A percentile compares a stretch with the other conserved stretches of the same genome.
phyloP scores from a whole-genome alignment of 2,329 filamentous ascomycete genomes.

The Venturiaceae sp. region DNA sequence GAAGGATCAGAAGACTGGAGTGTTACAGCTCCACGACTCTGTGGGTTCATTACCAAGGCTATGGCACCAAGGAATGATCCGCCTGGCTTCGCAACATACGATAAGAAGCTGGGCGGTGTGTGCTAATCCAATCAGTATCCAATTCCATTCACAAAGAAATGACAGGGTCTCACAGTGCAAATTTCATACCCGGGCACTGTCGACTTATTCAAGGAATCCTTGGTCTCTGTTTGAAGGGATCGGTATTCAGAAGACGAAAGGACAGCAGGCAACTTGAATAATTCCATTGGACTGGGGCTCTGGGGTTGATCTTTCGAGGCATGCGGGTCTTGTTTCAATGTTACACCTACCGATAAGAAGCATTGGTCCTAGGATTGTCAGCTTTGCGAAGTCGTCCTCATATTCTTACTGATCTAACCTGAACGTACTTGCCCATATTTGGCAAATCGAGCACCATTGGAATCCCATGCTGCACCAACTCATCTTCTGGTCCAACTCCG shows the following conservation, averaged over 20 bases:
- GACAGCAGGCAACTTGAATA: conserved; percentile 34
- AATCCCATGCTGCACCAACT: conserved; percentile 32
- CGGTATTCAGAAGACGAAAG: conserved; percentile 9
- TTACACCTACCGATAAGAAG: conserved; percentile 9
- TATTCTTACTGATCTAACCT: no score
- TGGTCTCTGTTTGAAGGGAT: conserved; percentile 42
- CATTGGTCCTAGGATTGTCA: conserved; percentile 31
- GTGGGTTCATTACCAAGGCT: background rate
- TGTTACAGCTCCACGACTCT: conserved; percentile 35
- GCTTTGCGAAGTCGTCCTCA: no score
- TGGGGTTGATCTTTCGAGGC: background rate
- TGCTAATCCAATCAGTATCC: background rate
- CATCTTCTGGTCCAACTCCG: conserved; percentile 34
- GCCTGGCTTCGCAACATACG: background rate
- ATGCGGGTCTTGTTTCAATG: background rate
- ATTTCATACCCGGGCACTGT: conserved; percentile 39
- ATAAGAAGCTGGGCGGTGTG: background rate
- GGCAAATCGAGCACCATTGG: conserved; percentile 29
- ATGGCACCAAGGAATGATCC: background rate
- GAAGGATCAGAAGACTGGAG: conserved; percentile 43
- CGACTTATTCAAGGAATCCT: conserved; percentile 29
- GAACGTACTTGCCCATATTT: conserved; percentile 31
- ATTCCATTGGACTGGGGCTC: conserved; percentile 24
- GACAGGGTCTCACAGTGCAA: conserved; percentile 46
- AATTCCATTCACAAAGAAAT: background rate